Percentiles rank a stretch among this genome's conserved stretches.
Evolutionary conservation across 2,329 filamentous ascomycete genomes (phyloP).

Genomic region (Nigrograna mackinnonii): DNA sequence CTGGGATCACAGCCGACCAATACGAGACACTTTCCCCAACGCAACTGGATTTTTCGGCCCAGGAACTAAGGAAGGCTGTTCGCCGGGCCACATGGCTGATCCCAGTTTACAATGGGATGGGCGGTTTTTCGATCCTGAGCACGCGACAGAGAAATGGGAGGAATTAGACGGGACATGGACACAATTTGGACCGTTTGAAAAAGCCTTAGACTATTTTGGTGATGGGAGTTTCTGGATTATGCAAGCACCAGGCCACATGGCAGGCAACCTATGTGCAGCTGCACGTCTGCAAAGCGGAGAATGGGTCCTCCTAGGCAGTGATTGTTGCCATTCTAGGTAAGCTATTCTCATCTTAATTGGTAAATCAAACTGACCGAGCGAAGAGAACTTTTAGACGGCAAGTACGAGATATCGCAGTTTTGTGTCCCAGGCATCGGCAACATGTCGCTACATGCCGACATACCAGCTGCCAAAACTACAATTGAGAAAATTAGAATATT

Average conservation of each 20-base stretch:
- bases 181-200: constrained; percentile 38
- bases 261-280: constrained; percentile 42
- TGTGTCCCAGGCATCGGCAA: constrained; percentile 20
- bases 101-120: constrained; percentile 33
- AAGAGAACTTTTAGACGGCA: constrained; percentile 32
- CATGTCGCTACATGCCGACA: constrained; percentile 30
- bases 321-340: constrained; percentile 39
- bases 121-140: constrained; percentile 34
- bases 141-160: constrained; percentile 28
- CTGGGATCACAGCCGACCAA: constrained; percentile 36
- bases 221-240: constrained; percentile 45
- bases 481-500: constrained; percentile 27
- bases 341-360: neutral
- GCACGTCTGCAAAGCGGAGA: constrained; percentile 25
- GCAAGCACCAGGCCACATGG: constrained; percentile 41
- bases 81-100: constrained; percentile 33
- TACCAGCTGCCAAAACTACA: constrained; percentile 26
- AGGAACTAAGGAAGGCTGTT: constrained; percentile 27
- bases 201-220: constrained; percentile 40
- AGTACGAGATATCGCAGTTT: constrained; percentile 29
- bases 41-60: constrained; percentile 35
- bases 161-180: constrained; percentile 33
- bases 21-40: constrained; percentile 29
- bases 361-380: neutral
- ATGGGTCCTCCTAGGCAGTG: constrained; percentile 36